These are phyloP conservation scores for Cyberlindnera suaveolens DNA, from an alignment of 805 yeast species.

Conservation along the genomic window DNA sequence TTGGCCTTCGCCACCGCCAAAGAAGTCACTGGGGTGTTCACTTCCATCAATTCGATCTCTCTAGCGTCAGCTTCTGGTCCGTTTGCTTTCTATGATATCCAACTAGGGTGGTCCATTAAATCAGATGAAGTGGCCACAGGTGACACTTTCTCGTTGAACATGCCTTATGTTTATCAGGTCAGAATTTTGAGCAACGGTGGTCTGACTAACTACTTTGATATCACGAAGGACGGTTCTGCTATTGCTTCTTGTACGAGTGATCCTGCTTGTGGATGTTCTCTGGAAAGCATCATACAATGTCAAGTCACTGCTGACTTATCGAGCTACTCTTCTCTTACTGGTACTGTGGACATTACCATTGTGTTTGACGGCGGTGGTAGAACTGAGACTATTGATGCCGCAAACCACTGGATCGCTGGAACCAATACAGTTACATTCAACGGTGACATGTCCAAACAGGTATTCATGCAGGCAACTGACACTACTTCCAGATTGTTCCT, in stretches of 20 bases:
- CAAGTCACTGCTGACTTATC: slow-evolving; percentile 5
- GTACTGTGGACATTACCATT: slow-evolving; percentile 3
- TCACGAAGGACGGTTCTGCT: slow-evolving; percentile 3
- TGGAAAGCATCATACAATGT: slow-evolving; percentile 4
- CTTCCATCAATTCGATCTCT: slow-evolving; percentile 6
- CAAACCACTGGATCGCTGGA: slow-evolving; percentile 9
- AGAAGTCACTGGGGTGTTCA: slow-evolving; percentile 7
- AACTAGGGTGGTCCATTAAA: slow-evolving; percentile 4
- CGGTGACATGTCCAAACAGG: slow-evolving; percentile 2
- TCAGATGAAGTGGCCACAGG: slow-evolving; percentile 6
- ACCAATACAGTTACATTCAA: slow-evolving; percentile 12
- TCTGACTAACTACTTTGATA: slow-evolving; percentile 5
- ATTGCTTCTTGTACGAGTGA: slow-evolving; percentile 9
- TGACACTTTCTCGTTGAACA: slow-evolving; percentile 9
- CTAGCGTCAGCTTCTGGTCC: slow-evolving; percentile 1
- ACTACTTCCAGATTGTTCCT: not conserved
- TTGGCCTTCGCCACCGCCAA: slow-evolving; percentile 1
- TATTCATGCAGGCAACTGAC: not conserved
- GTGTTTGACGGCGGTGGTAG: slow-evolving; percentile 13
- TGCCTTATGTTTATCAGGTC: slow-evolving; percentile 12
- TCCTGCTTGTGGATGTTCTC: slow-evolving; percentile 8
- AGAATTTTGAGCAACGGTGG: slow-evolving; percentile 5
- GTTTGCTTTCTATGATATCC: slow-evolving; percentile 6
- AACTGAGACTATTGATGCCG: slow-evolving; percentile 2
- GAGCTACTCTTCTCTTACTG: slow-evolving; percentile 1